A percentile compares a stretch with the other conserved stretches of the same genome.
Conservation (phyloP, 106 monocot genomes). For the Amphibolis antarctica region DNA sequence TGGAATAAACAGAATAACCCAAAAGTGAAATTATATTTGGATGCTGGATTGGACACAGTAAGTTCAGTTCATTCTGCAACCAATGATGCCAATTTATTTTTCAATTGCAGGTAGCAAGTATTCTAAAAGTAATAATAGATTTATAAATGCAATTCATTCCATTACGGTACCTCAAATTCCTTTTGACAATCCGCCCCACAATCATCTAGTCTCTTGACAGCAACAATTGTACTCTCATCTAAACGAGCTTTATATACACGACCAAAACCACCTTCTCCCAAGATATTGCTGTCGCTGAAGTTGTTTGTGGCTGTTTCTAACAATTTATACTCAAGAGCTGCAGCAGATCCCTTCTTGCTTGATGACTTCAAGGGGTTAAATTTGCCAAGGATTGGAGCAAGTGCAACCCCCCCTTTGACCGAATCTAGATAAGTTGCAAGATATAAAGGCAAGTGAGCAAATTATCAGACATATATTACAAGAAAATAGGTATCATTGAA, state of each 20-base stretch:
- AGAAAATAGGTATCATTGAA: background rate
- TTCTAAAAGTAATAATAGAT: background rate
- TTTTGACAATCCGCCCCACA: slow-evolving; percentile 39
- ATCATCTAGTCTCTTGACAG: slow-evolving; percentile 67
- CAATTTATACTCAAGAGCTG: slow-evolving; percentile 45
- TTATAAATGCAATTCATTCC: background rate
- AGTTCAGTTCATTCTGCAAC: slow-evolving; percentile 77
- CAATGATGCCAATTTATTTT: background rate
- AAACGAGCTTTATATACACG: slow-evolving; percentile 65
- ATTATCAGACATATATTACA: background rate
- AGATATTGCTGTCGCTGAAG: slow-evolving; percentile 61
- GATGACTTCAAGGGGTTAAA: slow-evolving; percentile 49
- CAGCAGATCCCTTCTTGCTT: slow-evolving; percentile 32
- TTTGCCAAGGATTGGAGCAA: slow-evolving; percentile 42
- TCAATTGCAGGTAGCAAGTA: background rate
- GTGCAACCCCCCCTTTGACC: slow-evolving; percentile 25
- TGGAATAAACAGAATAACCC: slow-evolving; percentile 59
- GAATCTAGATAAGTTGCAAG: slow-evolving; percentile 20
- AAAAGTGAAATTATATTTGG: slow-evolving; percentile 79
- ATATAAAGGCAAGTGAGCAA: background rate
- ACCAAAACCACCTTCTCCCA: slow-evolving; percentile 51
- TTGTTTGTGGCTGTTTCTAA: slow-evolving; percentile 53
- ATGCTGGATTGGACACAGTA: slow-evolving; percentile 68
- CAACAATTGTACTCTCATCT: slow-evolving; percentile 37
- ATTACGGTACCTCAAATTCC: slow-evolving; percentile 56